Evolutionary conservation across 768 basidiomycete species (phyloP).

Genomic region (Mycena rebaudengoi): DNA sequence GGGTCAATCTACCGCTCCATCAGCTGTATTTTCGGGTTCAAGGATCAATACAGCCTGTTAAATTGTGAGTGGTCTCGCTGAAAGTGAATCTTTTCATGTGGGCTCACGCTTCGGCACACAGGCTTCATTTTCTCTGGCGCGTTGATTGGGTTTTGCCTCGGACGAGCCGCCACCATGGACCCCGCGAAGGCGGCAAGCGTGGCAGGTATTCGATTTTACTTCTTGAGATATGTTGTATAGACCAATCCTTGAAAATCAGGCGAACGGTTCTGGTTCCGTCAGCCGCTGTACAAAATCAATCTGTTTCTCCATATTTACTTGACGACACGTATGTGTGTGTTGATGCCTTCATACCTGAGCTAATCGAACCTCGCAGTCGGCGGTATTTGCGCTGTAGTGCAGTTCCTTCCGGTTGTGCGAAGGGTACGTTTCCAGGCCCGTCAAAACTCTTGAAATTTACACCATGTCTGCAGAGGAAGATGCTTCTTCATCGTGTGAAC

Average conservation of each 20-base stretch:
- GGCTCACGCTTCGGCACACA: conserved; percentile 10
- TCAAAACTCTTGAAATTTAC: neutral
- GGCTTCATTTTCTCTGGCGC: conserved; percentile 37
- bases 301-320: conserved; percentile 37
- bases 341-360: neutral
- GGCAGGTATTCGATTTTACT: neutral
- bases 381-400: conserved; percentile 29
- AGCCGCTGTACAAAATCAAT: conserved; percentile 28
- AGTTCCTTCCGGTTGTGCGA: conserved; percentile 37
- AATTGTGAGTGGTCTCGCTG: conserved; percentile 26
- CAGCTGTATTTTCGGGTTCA: conserved; percentile 36
- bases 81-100: neutral
- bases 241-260: too few species aligned
- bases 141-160: conserved; percentile 34
- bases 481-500: conserved; percentile 34
- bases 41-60: conserved; percentile 31
- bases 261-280: conserved; percentile 36
- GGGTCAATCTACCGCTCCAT: conserved; percentile 30
- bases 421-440: conserved; percentile 26
- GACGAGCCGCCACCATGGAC: conserved; percentile 29
- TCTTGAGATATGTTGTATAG: too few species aligned
- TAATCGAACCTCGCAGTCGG: conserved; percentile 25
- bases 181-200: neutral
- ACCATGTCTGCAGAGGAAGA: conserved; percentile 17
- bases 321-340: conserved; percentile 32